These are phyloP conservation scores for Brassica rapa DNA, from an alignment of 345 rosid species.

Conservation along the genomic window DNA sequence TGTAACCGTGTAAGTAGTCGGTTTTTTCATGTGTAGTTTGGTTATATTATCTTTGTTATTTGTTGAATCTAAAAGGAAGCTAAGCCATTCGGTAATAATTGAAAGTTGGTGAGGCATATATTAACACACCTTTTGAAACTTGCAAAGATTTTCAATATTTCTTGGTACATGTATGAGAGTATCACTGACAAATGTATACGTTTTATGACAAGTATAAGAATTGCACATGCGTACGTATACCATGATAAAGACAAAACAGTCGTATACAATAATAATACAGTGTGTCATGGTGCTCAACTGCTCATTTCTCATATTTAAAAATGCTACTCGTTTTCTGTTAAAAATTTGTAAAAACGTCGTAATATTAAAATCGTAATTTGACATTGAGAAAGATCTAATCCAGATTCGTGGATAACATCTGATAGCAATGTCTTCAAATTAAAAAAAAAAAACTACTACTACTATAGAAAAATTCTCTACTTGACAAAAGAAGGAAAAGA, in stretches of 20 bases:
- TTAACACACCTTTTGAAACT: neutral
- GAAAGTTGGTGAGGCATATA: neutral
- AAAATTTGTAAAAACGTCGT: too few species aligned
- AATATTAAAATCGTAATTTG: neutral
- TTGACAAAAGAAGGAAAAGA: neutral
- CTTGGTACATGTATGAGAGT: neutral
- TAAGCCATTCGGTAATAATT: slow-evolving; percentile 8
- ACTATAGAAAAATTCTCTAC: neutral
- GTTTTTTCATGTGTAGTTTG: neutral
- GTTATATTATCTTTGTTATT: slow-evolving; percentile 17
- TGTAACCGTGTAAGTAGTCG: slow-evolving; percentile 41
- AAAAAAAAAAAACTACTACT: neutral
- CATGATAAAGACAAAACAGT: neutral
- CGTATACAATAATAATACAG: neutral
- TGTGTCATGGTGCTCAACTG: too few species aligned
- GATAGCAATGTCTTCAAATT: neutral
- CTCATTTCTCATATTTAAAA: neutral
- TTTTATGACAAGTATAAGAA: neutral
- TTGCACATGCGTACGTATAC: neutral
- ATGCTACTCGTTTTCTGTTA: neutral
- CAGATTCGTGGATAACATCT: neutral
- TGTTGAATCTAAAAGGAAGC: slow-evolving; percentile 6
- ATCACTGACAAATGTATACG: neutral
- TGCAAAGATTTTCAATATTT: neutral
- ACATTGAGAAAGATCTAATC: neutral